Evolutionary conservation across 352 stramenopile species (phyloP).

Genomic region (Phytophthora pinifolia): DNA sequence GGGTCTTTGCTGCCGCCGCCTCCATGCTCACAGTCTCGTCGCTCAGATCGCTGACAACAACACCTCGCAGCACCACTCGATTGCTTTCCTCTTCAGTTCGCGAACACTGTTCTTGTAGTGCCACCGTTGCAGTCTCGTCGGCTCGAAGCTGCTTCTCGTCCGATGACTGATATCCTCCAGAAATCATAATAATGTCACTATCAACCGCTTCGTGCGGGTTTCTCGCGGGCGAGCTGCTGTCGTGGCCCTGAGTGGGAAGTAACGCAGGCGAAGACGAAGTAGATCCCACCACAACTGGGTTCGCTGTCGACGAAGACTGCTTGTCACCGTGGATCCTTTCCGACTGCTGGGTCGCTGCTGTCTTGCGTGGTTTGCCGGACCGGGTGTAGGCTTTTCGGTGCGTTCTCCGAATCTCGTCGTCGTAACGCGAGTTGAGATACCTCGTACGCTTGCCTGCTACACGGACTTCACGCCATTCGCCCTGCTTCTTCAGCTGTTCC

Average conservation of each 20-base stretch:
- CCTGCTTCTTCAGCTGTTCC: slow-evolving; percentile 55
- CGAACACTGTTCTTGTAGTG: background rate
- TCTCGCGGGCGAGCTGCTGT: background rate
- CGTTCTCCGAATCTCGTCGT: slow-evolving; percentile 29
- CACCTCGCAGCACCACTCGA: slow-evolving; percentile 1
- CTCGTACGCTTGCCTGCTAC: slow-evolving; percentile 56
- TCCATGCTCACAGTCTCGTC: background rate
- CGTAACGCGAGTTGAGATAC: slow-evolving; percentile 45
- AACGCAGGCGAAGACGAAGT: background rate
- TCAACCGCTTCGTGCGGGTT: background rate
- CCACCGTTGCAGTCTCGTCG: slow-evolving; percentile 6
- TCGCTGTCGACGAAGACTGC: background rate
- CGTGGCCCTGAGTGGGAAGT: background rate
- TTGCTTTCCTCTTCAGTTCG: slow-evolving; percentile 3
- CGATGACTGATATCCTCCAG: background rate
- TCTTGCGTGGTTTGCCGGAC: slow-evolving; percentile 16
- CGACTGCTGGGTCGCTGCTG: slow-evolving; percentile 1
- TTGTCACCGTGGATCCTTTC: background rate
- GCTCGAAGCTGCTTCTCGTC: slow-evolving; percentile 1
- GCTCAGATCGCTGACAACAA: background rate
- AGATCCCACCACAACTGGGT: background rate
- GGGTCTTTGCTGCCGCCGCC: background rate
- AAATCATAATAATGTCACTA: background rate
- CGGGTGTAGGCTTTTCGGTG: slow-evolving; percentile 20
- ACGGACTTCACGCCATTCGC: slow-evolving; percentile 44